Evolutionary conservation across 1,284 basidiomycete species (phyloP).

Genomic region (Trichosporon sp.): DNA sequence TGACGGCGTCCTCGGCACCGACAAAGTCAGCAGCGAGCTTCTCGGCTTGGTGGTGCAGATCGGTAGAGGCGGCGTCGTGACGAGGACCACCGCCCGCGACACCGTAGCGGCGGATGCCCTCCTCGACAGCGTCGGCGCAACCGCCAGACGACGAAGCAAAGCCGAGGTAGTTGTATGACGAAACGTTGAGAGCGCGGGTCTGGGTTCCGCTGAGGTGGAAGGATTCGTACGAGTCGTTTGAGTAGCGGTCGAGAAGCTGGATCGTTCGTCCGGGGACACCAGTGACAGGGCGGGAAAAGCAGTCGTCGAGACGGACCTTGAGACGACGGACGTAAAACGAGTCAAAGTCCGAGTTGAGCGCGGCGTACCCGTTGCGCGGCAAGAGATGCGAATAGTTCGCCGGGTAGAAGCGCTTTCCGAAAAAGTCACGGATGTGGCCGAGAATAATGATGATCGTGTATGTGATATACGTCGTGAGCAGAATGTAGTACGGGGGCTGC

Average conservation of each 20-base stretch:
- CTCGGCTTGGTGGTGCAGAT: conserved; percentile 81
- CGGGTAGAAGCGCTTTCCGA: conserved; percentile 82
- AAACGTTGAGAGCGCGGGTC: conserved; percentile 91
- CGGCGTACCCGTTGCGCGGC: conserved; percentile 84
- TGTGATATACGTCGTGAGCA: conserved; percentile 88
- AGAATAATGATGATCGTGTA: conserved; percentile 85
- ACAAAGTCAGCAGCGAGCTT: conserved; percentile 86
- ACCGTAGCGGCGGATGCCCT: conserved; percentile 75
- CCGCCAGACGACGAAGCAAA: conserved; percentile 93
- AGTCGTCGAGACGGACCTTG: conserved; percentile 92
- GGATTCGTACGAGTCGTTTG: conserved; percentile 78
- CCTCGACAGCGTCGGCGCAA: conserved; percentile 90
- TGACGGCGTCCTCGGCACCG: conserved; percentile 83
- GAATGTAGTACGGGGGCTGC: conserved; percentile 86
- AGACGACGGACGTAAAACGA: conserved; percentile 98
- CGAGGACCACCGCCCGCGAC: conserved; percentile 75
- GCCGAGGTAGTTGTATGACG: conserved; percentile 99
- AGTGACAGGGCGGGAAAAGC: conserved; percentile 90
- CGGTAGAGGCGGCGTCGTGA: conserved; percentile 79
- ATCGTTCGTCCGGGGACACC: conserved; percentile 96
- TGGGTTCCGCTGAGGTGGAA: conserved; percentile 76
- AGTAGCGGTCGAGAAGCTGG: conserved; percentile 78
- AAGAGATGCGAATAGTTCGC: conserved; percentile 77
- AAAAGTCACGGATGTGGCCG: conserved; percentile 92
- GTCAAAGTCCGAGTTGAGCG: conserved; percentile 97